These are phyloP conservation scores for Pythium apleroticum DNA, from an alignment of 352 stramenopile species.

Conservation along the genomic window DNA sequence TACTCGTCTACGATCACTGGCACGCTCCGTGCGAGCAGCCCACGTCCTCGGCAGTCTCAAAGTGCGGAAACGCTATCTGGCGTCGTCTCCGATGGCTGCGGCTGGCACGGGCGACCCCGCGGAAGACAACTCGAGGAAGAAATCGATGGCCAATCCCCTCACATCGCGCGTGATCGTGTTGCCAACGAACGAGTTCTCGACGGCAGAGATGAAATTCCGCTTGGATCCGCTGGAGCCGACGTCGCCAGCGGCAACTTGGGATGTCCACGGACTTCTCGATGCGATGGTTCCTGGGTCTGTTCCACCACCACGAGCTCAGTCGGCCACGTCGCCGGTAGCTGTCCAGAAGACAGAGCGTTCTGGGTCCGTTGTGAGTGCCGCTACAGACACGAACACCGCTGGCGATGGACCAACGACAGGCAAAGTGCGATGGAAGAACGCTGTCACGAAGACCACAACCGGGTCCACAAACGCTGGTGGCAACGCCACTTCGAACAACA, in stretches of 20 bases:
- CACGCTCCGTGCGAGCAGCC: conserved; percentile 50
- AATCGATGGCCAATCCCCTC: neutral
- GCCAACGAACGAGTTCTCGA: conserved; percentile 36
- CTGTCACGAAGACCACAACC: conserved; percentile 6
- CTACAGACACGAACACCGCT: neutral
- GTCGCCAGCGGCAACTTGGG: neutral
- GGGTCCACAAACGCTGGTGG: neutral
- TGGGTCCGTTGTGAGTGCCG: conserved; percentile 3
- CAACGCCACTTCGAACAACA: conserved; percentile 1
- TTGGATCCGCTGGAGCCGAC: conserved; percentile 26
- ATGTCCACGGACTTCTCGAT: conserved; percentile 17
- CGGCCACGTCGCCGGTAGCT: neutral
- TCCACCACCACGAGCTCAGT: neutral
- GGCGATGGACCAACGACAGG: neutral
- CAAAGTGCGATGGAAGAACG: conserved; percentile 23
- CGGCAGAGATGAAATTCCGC: conserved; percentile 39
- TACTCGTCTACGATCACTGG: conserved; percentile 42
- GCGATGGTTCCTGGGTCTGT: neutral
- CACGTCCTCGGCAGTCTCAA: conserved; percentile 47
- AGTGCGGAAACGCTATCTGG: conserved; percentile 43
- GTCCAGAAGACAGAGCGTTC: conserved; percentile 5
- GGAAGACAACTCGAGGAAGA: neutral
- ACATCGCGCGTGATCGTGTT: conserved; percentile 23
- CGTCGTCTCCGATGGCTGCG: conserved; percentile 29
- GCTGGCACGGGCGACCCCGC: conserved; percentile 17